A percentile compares a stretch with the other conserved stretches of the same genome.
Conservation (phyloP, 306 rosid genomes). For the Malus domestica region DNA sequence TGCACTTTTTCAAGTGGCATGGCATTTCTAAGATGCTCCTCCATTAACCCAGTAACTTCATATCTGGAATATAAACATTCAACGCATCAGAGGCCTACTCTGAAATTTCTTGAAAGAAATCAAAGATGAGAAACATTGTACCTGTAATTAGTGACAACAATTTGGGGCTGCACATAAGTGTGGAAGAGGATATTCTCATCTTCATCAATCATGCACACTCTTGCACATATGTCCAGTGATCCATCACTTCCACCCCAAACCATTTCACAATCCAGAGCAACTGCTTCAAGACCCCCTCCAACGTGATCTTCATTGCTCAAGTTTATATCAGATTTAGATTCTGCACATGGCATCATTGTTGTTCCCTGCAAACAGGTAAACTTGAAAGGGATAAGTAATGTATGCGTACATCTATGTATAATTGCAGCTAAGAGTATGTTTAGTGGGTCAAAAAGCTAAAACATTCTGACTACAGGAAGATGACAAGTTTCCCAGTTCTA, state of each 20-base stretch:
- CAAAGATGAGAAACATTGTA: slow-evolving; percentile 14
- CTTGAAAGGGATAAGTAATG: slow-evolving; percentile 5
- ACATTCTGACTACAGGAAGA: background rate
- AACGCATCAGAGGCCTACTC: background rate
- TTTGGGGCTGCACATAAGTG: slow-evolving; percentile 54
- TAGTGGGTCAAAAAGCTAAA: background rate
- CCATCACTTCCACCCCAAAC: slow-evolving; percentile 92
- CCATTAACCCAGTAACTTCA: slow-evolving; percentile 69
- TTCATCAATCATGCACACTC: slow-evolving; percentile 70
- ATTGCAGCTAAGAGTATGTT: slow-evolving; percentile 3
- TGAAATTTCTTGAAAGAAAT: slow-evolving; percentile 10
- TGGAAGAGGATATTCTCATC: slow-evolving; percentile 66
- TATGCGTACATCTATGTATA: slow-evolving; percentile 3
- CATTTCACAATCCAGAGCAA: slow-evolving; percentile 84
- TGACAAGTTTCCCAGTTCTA: background rate
- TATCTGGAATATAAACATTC: slow-evolving; percentile 50
- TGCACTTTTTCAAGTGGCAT: slow-evolving; percentile 59
- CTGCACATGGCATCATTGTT: slow-evolving; percentile 8
- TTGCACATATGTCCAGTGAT: slow-evolving; percentile 67
- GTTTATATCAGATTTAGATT: slow-evolving; percentile 19
- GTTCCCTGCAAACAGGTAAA: slow-evolving; percentile 52
- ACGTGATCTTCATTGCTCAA: slow-evolving; percentile 19
- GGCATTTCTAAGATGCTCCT: slow-evolving; percentile 62
- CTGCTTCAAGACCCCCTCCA: slow-evolving; percentile 33
- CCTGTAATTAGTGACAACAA: slow-evolving; percentile 64